phyloP scores from a whole-genome alignment of 2,329 filamentous ascomycete genomes.

The Alternaria dauci region DNA sequence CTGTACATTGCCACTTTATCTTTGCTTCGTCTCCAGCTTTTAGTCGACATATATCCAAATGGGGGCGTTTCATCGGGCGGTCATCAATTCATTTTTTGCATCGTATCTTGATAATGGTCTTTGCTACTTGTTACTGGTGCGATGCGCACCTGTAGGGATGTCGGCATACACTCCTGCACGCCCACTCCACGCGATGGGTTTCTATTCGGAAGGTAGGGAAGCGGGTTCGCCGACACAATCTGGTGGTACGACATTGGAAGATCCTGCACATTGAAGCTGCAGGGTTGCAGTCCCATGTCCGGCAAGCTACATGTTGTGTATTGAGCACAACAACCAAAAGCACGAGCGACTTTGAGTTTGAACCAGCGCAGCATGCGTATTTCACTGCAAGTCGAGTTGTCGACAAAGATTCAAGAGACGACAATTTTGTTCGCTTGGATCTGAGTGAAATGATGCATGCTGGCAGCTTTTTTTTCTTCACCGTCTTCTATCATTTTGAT shows the following conservation, averaged over 20 bases:
- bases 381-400: background rate
- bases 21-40: conserved; percentile 8
- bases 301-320: conserved; percentile 1
- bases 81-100: conserved; percentile 9
- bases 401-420: conserved; percentile 1
- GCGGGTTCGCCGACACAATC: background rate
- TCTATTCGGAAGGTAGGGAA: conserved; percentile 1
- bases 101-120: conserved; percentile 14
- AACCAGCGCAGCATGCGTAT: conserved; percentile 6
- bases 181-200: conserved; percentile 15
- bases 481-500: background rate
- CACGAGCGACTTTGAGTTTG: conserved; percentile 10
- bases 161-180: conserved; percentile 13
- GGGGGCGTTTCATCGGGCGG: conserved; percentile 19
- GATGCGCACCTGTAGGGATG: conserved; percentile 18
- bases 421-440: background rate
- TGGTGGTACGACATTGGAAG: conserved; percentile 3
- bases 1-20: conserved; percentile 29
- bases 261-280: conserved; percentile 4
- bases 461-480: conserved; percentile 5
- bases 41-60: conserved; percentile 21
- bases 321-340: conserved; percentile 11
- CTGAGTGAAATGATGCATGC: background rate
- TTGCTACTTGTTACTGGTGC: conserved; percentile 6
- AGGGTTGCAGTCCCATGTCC: background rate